Conservation (phyloP, 805 yeast genomes). For the Teunomyces tritomae region DNA sequence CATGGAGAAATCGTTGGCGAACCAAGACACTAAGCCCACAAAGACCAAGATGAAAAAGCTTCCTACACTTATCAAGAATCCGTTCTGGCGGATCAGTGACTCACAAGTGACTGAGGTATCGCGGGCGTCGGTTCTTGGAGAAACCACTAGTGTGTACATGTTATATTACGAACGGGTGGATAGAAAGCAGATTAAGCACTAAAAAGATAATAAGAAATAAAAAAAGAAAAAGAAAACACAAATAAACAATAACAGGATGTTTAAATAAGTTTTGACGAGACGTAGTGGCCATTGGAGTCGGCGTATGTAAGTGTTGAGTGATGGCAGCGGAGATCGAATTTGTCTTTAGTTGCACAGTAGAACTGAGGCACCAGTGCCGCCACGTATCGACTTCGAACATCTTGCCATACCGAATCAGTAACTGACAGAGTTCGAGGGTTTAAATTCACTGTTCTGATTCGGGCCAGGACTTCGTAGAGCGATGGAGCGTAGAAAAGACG, state of each 20-base stretch:
- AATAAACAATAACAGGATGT: neutral
- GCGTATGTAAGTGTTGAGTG: slow-evolving; percentile 6
- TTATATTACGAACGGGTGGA: slow-evolving; percentile 68
- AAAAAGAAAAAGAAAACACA: no score
- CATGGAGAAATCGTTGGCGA: neutral
- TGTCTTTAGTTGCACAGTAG: slow-evolving; percentile 17
- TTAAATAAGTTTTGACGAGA: neutral
- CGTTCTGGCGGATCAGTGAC: slow-evolving; percentile 88
- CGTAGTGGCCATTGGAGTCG: slow-evolving; percentile 7
- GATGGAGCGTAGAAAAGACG: slow-evolving; percentile 17
- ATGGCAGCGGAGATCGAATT: slow-evolving; percentile 15
- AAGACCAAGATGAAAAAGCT: slow-evolving; percentile 49
- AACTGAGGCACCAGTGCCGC: slow-evolving; percentile 13
- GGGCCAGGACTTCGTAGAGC: slow-evolving; percentile 9
- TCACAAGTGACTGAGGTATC: slow-evolving; percentile 62
- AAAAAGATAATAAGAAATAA: neutral
- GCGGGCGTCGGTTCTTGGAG: slow-evolving; percentile 56
- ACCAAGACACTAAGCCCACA: slow-evolving; percentile 3
- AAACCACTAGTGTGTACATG: slow-evolving; percentile 79
- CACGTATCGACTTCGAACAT: slow-evolving; percentile 7
- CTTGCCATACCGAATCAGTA: slow-evolving; percentile 7
- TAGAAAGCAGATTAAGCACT: slow-evolving; percentile 10
- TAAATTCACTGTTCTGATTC: slow-evolving; percentile 9
- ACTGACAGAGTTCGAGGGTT: slow-evolving; percentile 5
- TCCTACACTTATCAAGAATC: slow-evolving; percentile 53